Base-by-base conservation (phyloP, 495 filamentous ascomycete species). In the Aspergillus cavernicola region DNA sequence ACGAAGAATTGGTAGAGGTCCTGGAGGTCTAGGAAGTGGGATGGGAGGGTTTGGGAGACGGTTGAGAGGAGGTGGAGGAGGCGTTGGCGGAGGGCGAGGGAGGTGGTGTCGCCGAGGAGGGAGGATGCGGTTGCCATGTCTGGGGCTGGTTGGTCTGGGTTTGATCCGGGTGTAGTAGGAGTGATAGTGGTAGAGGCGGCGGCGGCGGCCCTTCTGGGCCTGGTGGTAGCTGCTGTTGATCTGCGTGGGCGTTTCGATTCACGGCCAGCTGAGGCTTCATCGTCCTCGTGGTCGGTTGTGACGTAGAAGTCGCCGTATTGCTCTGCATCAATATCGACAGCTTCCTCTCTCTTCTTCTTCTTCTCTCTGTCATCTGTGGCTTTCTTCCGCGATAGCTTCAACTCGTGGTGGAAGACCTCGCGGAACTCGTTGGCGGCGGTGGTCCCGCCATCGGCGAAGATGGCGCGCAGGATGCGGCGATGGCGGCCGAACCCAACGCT, bases 1-100 rank as follows among this genome's bases (percentile, higher is more conserved):
- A 80, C 77, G 53, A 85, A 86, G 16, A 77, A 69, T 51, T 86
- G 78, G 68, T 90, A 91, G 55, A 95, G 80, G 6, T 82, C 80
- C 1, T 69, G 66, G 0, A 79, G 59, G 18, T 66, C 40, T 16
- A 76, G 74, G 55, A 85, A 84, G n/a, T 68, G 57, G 1, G 63
- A 28, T 1, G 73, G 68, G 5, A 79, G 53, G 2, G 36, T 53
- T 43, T 61, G 49, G 2, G 77, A 76, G 32, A 88, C 74, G 19
- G 66, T 66, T 11, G 76, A 72, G 26, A 84, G 69, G 60, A 81
- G 66, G 22, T 62, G 72, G 51, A 89, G 80, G 19, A 90, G 68
- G 18, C 82, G 79, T 60, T 85, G 78, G 28, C 86, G 83, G 50
- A 88, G 64, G n/a, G 68, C 63, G 15, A 89, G 74, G 2, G 85